These are phyloP conservation scores for Penicillium sp. DNA, from an alignment of 2,329 filamentous ascomycete species.

Conservation along the genomic window DNA sequence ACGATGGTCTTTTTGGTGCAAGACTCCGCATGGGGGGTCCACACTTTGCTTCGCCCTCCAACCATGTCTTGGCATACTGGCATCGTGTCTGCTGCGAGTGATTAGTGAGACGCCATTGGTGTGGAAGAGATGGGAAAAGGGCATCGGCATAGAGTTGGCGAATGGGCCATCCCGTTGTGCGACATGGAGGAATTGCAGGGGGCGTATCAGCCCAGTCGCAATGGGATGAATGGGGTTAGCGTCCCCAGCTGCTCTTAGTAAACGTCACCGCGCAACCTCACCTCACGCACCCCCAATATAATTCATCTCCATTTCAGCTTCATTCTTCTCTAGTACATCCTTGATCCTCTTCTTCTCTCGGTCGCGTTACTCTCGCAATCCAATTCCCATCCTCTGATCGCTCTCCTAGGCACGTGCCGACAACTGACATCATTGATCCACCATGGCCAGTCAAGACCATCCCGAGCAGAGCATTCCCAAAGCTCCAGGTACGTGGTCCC, in stretches of 20 bases:
- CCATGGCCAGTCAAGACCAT: conserved; percentile 25
- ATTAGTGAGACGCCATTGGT: not conserved
- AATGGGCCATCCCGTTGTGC: conserved; percentile 7
- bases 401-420: conserved; percentile 4
- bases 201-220: conserved; percentile 16
- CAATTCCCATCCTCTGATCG: conserved; percentile 1
- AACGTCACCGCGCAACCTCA: conserved; percentile 35
- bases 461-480: conserved; percentile 9
- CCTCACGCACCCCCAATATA: conserved; percentile 17
- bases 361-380: conserved; percentile 16
- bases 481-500: conserved; percentile 23
- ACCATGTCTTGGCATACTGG: conserved; percentile 3
- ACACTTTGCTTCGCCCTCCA: conserved; percentile 13
- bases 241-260: conserved; percentile 24
- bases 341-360: conserved; percentile 4
- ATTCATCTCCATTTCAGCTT: conserved; percentile 7
- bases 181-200: conserved; percentile 9
- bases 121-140: not conserved
- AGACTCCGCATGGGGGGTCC: conserved; percentile 13
- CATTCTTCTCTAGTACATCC: conserved; percentile 6
- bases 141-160: too few species aligned
- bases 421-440: conserved; percentile 21
- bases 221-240: conserved; percentile 22
- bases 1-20: conserved; percentile 5
- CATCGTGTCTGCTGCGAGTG: not conserved